Conservation (phyloP, 2,329 filamentous ascomycete species). For the Colletotrichum agaves region DNA sequence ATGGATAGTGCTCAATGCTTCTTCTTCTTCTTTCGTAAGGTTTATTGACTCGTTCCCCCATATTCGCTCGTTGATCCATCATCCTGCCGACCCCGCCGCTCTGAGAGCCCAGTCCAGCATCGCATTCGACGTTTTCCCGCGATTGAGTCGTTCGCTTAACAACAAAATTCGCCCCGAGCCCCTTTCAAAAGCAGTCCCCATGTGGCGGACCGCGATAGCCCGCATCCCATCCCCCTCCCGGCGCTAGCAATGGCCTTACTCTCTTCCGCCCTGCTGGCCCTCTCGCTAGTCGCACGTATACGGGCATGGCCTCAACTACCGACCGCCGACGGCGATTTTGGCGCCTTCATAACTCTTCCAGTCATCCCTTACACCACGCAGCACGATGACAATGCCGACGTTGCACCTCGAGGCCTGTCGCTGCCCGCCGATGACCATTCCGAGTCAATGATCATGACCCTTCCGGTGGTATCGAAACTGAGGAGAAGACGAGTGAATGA, state of each 20-base stretch:
- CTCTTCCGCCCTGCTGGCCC: constrained; percentile 34
- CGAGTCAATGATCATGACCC: constrained; percentile 24
- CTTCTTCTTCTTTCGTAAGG: background rate
- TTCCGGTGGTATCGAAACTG: constrained; percentile 20
- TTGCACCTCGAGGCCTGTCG: constrained; percentile 22
- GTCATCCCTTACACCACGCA: constrained; percentile 35
- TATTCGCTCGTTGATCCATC: constrained; percentile 6
- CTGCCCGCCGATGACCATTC: constrained; percentile 26
- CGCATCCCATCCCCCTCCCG: constrained; percentile 16
- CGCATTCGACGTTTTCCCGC: background rate
- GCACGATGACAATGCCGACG: background rate
- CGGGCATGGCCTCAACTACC: constrained; percentile 38
- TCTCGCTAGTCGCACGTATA: constrained; percentile 24
- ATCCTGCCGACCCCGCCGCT: background rate
- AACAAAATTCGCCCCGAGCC: background rate
- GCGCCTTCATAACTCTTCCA: constrained; percentile 26
- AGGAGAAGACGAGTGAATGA: constrained; percentile 19
- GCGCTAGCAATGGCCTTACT: constrained; percentile 31
- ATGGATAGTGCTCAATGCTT: background rate
- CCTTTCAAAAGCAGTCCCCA: constrained; percentile 22
- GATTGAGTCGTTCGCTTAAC: background rate
- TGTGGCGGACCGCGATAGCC: constrained; percentile 37
- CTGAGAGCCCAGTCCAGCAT: constrained; percentile 9
- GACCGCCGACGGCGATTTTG: constrained; percentile 29
- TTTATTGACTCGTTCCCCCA: background rate